These are phyloP conservation scores for Paracorniculantispora psalliotae DNA, from an alignment of 2,329 filamentous ascomycete species.

Conservation along the genomic window DNA sequence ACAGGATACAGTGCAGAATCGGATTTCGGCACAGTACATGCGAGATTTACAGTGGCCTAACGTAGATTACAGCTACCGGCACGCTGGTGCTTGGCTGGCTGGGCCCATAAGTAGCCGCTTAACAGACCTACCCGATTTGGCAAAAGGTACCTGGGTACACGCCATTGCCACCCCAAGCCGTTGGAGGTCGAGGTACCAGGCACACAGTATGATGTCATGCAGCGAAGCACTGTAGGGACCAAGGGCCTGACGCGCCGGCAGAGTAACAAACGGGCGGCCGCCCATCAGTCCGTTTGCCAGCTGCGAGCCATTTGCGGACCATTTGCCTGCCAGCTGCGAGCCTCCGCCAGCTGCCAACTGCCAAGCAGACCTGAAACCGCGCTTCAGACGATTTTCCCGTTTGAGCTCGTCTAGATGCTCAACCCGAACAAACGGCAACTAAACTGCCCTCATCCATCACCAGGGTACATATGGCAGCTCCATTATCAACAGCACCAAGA, in stretches of 20 bases:
- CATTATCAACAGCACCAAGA: not conserved
- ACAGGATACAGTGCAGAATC: too few relatives aligned
- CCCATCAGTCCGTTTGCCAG: not conserved
- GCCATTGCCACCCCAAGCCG: not conserved
- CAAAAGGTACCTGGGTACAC: not conserved
- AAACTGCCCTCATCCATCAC: not conserved
- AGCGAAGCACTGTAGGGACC: not conserved
- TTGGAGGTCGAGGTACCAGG: constrained; percentile 2
- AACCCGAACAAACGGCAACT: not conserved
- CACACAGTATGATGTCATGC: constrained; percentile 6
- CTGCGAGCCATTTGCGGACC: not conserved
- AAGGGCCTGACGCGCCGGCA: not conserved
- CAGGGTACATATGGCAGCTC: not conserved
- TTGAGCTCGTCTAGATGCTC: not conserved
- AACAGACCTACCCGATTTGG: not conserved
- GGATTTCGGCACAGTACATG: too few relatives aligned
- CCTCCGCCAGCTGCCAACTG: not conserved
- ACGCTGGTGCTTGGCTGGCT: too few relatives aligned
- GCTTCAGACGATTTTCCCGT: not conserved
- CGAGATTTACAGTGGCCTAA: too few relatives aligned
- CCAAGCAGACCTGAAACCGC: not conserved
- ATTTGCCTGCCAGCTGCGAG: not conserved
- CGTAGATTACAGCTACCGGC: too few relatives aligned
- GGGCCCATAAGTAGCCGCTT: constrained; percentile 8
- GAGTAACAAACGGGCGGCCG: not conserved